phyloP scores from a whole-genome alignment of 352 stramenopile species.

The Globisporangium nagaii region DNA sequence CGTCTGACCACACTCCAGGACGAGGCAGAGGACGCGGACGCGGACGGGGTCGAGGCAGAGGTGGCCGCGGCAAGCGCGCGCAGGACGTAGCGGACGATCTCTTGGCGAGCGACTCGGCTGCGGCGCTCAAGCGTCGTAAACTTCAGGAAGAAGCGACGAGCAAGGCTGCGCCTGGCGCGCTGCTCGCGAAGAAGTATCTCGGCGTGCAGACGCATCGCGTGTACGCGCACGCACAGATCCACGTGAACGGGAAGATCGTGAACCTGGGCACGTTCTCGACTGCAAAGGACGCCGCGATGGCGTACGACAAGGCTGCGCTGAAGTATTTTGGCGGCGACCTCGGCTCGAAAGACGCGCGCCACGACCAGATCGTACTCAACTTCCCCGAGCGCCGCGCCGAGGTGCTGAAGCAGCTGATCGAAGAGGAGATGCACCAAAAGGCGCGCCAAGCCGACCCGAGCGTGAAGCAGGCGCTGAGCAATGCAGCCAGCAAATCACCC shows the following conservation, averaged over 20 bases:
- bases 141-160: constrained; percentile 4
- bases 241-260: constrained; percentile 70
- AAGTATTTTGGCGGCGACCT: constrained; percentile 63
- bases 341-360: constrained; percentile 25
- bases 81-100: constrained; percentile 19
- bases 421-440: constrained; percentile 58
- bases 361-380: constrained; percentile 64
- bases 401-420: constrained; percentile 51
- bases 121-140: constrained; percentile 28
- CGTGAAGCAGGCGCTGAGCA: constrained; percentile 5
- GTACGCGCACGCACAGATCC: constrained; percentile 74
- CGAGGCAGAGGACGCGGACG: constrained; percentile 24
- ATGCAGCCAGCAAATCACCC: neutral
- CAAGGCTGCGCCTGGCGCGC: neutral
- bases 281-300: constrained; percentile 59
- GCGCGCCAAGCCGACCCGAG: constrained; percentile 10
- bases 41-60: constrained; percentile 31
- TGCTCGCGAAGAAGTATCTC: constrained; percentile 55
- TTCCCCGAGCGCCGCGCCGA: constrained; percentile 64
- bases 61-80: constrained; percentile 48
- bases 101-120: neutral
- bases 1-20: constrained; percentile 11
- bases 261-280: constrained; percentile 72
- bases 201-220: constrained; percentile 67
- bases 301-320: constrained; percentile 78